Conservation (phyloP, 225 moss, liverwort and hornwort genomes). For the Bryoerythrophyllum caledonicum region DNA sequence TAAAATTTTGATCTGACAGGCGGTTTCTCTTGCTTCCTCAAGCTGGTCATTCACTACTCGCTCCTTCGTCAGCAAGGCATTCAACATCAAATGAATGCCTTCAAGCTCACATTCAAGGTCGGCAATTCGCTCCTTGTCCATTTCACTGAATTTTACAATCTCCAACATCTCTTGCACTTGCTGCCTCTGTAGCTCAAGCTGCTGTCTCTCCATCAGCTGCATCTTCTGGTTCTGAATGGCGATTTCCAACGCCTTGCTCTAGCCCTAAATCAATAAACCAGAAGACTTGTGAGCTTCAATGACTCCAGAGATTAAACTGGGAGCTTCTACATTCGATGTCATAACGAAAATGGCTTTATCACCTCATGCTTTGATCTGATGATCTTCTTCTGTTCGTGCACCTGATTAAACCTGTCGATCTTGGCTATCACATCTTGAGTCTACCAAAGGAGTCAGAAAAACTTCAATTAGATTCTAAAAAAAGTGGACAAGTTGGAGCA, state of each 20-base stretch:
- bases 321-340: not conserved
- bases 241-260: slow-evolving; percentile 50
- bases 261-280: slow-evolving; percentile 32
- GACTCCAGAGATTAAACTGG: not conserved
- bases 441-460: slow-evolving; percentile 28
- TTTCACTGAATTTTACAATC: slow-evolving; percentile 42
- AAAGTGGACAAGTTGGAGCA: not conserved
- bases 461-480: slow-evolving; percentile 1
- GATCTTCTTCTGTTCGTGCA: slow-evolving; percentile 55
- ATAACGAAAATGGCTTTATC: not conserved
- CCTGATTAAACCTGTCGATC: slow-evolving; percentile 40
- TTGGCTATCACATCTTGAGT: slow-evolving; percentile 45
- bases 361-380: slow-evolving; percentile 68
- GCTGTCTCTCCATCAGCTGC: slow-evolving; percentile 48
- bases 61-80: slow-evolving; percentile 27
- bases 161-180: slow-evolving; percentile 50
- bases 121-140: slow-evolving; percentile 38
- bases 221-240: slow-evolving; percentile 44
- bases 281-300: not conserved
- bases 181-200: slow-evolving; percentile 50
- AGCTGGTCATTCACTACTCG: slow-evolving; percentile 49
- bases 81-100: not conserved
- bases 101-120: slow-evolving; percentile 57
- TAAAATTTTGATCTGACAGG: slow-evolving; percentile 33
- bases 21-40: slow-evolving; percentile 49